phyloP scores from a whole-genome alignment of 2,329 filamentous ascomycete genomes.

The Alternaria burnsii region DNA sequence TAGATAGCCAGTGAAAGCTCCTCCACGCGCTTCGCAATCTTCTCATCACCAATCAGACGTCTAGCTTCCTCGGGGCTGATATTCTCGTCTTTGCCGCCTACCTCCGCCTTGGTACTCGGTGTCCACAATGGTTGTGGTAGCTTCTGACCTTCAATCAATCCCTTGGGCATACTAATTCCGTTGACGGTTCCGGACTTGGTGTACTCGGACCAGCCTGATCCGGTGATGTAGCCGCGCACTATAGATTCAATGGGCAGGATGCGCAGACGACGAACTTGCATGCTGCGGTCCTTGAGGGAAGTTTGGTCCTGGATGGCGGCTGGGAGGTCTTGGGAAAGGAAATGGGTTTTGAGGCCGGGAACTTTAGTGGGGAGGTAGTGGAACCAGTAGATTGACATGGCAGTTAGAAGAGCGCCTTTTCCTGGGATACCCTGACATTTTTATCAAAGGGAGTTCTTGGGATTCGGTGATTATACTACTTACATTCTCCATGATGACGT shows the following conservation, averaged over 20 bases:
- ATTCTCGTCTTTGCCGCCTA: slow-evolving; percentile 84
- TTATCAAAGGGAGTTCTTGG: not conserved
- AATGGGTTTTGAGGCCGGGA: slow-evolving; percentile 69
- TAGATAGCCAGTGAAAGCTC: slow-evolving; percentile 72
- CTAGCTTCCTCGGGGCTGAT: slow-evolving; percentile 72
- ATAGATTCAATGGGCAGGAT: slow-evolving; percentile 84
- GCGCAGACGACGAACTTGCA: slow-evolving; percentile 77
- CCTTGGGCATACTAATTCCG: slow-evolving; percentile 73
- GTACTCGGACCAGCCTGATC: slow-evolving; percentile 85
- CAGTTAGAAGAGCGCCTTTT: slow-evolving; percentile 73
- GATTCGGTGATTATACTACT: slow-evolving; percentile 23
- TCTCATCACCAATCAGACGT: slow-evolving; percentile 68
- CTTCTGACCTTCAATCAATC: slow-evolving; percentile 74
- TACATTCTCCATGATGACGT: slow-evolving; percentile 86
- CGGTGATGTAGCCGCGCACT: slow-evolving; percentile 89
- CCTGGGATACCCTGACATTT: slow-evolving; percentile 67
- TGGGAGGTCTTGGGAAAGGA: slow-evolving; percentile 67
- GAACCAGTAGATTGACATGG: slow-evolving; percentile 74
- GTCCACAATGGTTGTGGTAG: slow-evolving; percentile 77
- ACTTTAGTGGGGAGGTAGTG: slow-evolving; percentile 64
- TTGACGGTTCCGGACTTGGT: slow-evolving; percentile 78
- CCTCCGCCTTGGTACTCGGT: slow-evolving; percentile 84
- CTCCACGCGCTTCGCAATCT: slow-evolving; percentile 71
- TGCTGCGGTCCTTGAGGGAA: slow-evolving; percentile 67
- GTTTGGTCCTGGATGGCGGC: slow-evolving; percentile 53